Evolutionary conservation across 306 rosid genomes (phyloP).

Genomic region (Glycine latifolia): DNA sequence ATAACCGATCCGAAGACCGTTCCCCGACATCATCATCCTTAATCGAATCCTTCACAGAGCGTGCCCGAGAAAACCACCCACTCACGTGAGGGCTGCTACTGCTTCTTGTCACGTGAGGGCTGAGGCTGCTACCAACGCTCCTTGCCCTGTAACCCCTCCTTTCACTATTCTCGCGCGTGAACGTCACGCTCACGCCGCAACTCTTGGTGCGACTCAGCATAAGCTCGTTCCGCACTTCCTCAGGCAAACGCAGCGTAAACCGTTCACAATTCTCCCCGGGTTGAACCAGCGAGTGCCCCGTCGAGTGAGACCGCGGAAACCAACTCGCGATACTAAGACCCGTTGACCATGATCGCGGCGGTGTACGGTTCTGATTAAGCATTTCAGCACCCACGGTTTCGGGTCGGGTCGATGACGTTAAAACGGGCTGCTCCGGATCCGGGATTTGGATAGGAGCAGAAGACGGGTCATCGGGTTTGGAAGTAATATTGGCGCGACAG

Average conservation of each 20-base stretch:
- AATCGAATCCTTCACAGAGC: background rate
- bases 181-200: constrained; percentile 51
- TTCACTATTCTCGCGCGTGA: constrained; percentile 63
- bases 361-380: constrained; percentile 42
- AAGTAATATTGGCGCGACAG: constrained; percentile 72
- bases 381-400: background rate
- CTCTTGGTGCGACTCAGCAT: constrained; percentile 56
- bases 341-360: constrained; percentile 54
- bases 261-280: constrained; percentile 62
- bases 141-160: constrained; percentile 63
- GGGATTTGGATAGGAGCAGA: background rate
- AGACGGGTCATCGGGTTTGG: constrained; percentile 57
- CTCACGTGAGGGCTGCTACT: background rate
- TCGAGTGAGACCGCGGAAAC: constrained; percentile 66
- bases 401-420: background rate
- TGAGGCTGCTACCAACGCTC: constrained; percentile 46
- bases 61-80: constrained; percentile 47
- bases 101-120: background rate
- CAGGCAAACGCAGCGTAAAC: constrained; percentile 78
- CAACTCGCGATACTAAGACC: constrained; percentile 54
- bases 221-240: constrained; percentile 68
- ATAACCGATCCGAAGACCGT: constrained; percentile 55
- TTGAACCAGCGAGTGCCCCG: constrained; percentile 65
- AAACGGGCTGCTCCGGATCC: constrained; percentile 24
- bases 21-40: constrained; percentile 53